phyloP scores from a whole-genome alignment of 2,329 filamentous ascomycete genomes.

The Nemania abortiva region DNA sequence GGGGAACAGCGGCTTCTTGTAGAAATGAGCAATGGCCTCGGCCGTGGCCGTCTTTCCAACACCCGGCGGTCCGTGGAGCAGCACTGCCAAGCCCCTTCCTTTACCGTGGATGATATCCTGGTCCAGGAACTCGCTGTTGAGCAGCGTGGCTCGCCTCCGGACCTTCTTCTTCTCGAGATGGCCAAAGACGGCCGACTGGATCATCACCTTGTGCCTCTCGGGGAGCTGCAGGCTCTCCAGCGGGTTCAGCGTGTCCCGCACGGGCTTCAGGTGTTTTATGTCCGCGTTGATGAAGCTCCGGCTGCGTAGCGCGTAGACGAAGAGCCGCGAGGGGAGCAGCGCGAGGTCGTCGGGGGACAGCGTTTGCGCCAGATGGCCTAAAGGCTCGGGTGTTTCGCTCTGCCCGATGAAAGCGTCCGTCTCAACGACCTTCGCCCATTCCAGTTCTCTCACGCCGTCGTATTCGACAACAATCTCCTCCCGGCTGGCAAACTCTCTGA shows the following conservation, averaged over 20 bases:
- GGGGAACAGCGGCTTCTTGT: conserved; percentile 39
- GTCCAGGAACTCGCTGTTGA: conserved; percentile 37
- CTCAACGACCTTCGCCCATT: conserved; percentile 35
- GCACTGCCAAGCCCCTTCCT: conserved; percentile 35
- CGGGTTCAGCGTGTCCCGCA: conserved; percentile 35
- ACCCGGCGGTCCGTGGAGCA: conserved; percentile 39
- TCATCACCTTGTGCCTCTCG: conserved; percentile 40
- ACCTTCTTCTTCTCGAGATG: conserved; percentile 42
- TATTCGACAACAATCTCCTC: conserved; percentile 39
- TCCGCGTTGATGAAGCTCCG: conserved; percentile 39
- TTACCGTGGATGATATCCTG: conserved; percentile 40
- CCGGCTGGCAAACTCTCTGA: conserved; percentile 15
- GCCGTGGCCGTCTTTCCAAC: conserved; percentile 42
- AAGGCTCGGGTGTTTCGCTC: conserved; percentile 14
- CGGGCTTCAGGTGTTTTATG: conserved; percentile 33
- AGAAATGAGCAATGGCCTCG: conserved; percentile 38
- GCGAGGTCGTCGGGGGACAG: conserved; percentile 35
- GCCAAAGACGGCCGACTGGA: conserved; percentile 40
- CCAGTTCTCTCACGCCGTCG: conserved; percentile 35
- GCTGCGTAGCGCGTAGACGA: conserved; percentile 39
- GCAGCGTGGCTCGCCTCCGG: conserved; percentile 35
- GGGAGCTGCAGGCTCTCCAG: conserved; percentile 39
- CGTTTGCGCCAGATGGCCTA: conserved; percentile 28
- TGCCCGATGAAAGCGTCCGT: conserved; percentile 33
- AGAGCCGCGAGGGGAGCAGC: conserved; percentile 36